phyloP scores from a whole-genome alignment of 352 stramenopile genomes.

The Elongisporangium senticosum region DNA sequence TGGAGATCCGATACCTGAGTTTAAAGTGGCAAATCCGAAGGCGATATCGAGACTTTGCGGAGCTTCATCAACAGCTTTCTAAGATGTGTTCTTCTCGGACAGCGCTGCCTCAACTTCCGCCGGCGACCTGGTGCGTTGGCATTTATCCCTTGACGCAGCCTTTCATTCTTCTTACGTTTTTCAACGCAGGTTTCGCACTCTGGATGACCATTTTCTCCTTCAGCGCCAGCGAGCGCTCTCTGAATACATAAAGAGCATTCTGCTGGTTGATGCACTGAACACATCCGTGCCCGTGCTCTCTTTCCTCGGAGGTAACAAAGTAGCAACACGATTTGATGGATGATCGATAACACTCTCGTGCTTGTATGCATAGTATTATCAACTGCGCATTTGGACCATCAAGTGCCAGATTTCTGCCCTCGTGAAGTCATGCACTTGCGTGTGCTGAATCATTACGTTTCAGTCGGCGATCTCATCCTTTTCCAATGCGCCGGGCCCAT shows the following conservation, averaged over 20 bases:
- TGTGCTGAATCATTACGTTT: slow-evolving; percentile 47
- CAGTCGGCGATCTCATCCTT: slow-evolving; percentile 45
- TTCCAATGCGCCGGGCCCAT: slow-evolving; percentile 46
- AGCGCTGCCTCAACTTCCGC: slow-evolving; percentile 27
- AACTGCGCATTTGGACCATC: slow-evolving; percentile 23
- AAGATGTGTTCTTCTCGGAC: background rate
- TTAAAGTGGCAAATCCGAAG: slow-evolving; percentile 38
- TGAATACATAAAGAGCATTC: slow-evolving; percentile 37
- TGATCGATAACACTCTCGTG: background rate
- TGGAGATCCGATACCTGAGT: slow-evolving; percentile 29
- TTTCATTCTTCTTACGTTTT: background rate
- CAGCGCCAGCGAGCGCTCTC: slow-evolving; percentile 28
- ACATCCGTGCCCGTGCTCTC: slow-evolving; percentile 38
- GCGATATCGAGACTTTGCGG: slow-evolving; percentile 41
- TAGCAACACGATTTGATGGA: background rate
- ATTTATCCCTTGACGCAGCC: background rate
- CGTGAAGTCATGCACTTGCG: slow-evolving; percentile 55
- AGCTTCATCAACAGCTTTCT: slow-evolving; percentile 23
- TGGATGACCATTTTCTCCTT: slow-evolving; percentile 36
- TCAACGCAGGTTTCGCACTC: slow-evolving; percentile 18
- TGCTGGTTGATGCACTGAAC: slow-evolving; percentile 32
- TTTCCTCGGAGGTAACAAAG: slow-evolving; percentile 45
- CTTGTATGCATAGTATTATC: slow-evolving; percentile 15
- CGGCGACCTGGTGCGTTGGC: slow-evolving; percentile 27
- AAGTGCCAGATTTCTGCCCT: slow-evolving; percentile 18